phyloP scores from a whole-genome alignment of 2,329 filamentous ascomycete genomes.

The Verticillium dahliae region DNA sequence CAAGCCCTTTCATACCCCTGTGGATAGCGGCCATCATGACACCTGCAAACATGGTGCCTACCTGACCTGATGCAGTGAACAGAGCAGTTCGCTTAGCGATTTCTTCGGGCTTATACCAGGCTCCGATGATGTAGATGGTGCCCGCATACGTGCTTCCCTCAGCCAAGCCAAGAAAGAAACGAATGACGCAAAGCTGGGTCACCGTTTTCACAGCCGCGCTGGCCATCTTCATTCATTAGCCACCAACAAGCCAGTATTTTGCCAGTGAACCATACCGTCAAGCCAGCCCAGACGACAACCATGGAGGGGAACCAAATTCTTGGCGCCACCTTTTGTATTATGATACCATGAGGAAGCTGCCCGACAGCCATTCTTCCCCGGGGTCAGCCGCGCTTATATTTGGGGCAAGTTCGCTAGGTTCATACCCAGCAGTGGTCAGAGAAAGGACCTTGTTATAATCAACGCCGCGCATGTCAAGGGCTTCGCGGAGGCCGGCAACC shows the following conservation, averaged over 20 bases:
- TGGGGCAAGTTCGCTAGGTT: not conserved
- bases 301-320: slow-evolving; percentile 41
- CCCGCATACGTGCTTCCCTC: slow-evolving; percentile 33
- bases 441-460: slow-evolving; percentile 59
- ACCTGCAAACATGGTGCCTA: slow-evolving; percentile 53
- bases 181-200: slow-evolving; percentile 27
- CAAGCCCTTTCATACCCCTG: slow-evolving; percentile 31
- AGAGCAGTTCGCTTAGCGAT: slow-evolving; percentile 58
- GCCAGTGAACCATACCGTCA: slow-evolving; percentile 24
- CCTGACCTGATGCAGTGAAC: slow-evolving; percentile 54
- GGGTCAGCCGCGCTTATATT: not conserved
- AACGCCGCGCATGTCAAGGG: slow-evolving; percentile 46
- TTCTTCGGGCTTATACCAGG: slow-evolving; percentile 55
- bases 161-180: slow-evolving; percentile 30
- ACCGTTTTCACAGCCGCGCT: slow-evolving; percentile 16
- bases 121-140: slow-evolving; percentile 35
- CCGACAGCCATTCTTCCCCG: slow-evolving; percentile 20
- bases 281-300: slow-evolving; percentile 39
- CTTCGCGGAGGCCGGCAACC: slow-evolving; percentile 49
- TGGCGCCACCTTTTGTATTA: slow-evolving; percentile 41
- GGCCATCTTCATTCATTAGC: slow-evolving; percentile 8
- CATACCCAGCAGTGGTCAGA: slow-evolving; percentile 18
- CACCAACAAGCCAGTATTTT: no score
- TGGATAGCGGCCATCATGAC: slow-evolving; percentile 43
- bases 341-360: slow-evolving; percentile 36